Percentiles rank a stretch among this genome's conserved stretches.
These are phyloP conservation scores for Amylostereum areolatum DNA, from an alignment of 1,284 basidiomycete species.

Conservation along the genomic window DNA sequence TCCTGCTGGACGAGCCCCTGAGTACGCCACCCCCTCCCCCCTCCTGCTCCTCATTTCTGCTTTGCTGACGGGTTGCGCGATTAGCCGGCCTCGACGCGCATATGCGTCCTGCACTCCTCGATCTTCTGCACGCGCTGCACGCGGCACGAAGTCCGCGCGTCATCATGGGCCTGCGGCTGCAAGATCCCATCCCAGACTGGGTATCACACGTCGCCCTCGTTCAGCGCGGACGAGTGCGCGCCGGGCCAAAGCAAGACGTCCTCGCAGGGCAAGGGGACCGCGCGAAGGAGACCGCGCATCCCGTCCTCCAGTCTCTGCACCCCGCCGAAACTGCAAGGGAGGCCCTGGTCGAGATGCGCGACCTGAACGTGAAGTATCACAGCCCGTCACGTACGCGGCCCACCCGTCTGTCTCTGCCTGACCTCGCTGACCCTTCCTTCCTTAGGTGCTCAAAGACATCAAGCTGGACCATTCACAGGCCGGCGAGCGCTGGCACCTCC, in stretches of 20 bases:
- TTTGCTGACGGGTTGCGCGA: constrained; percentile 3
- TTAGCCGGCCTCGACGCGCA: constrained; percentile 70
- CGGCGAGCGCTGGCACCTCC: constrained; percentile 84
- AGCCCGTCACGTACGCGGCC: constrained; percentile 44
- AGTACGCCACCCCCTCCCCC: constrained; percentile 36
- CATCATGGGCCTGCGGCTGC: constrained; percentile 75
- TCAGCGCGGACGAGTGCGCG: constrained; percentile 25
- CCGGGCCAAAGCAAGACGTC: constrained; percentile 22
- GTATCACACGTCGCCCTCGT: constrained; percentile 73
- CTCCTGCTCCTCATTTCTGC: neutral
- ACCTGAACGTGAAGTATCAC: constrained; percentile 71
- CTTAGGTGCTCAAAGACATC: constrained; percentile 66
- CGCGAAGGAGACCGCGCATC: neutral
- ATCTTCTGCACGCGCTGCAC: constrained; percentile 59
- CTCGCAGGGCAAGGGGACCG: constrained; percentile 1
- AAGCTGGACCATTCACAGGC: constrained; percentile 76
- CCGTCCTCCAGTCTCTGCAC: neutral
- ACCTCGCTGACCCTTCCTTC: neutral
- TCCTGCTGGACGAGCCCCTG: constrained; percentile 84
- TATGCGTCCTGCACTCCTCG: constrained; percentile 50
- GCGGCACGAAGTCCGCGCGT: constrained; percentile 46
- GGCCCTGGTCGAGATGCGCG: constrained; percentile 53
- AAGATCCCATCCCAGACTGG: constrained; percentile 81
- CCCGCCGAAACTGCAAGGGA: constrained; percentile 16
- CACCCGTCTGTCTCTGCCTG: neutral